These are phyloP conservation scores for Aspergillus sp. DNA, from an alignment of 2,329 filamentous ascomycete genomes.

Conservation along the genomic window DNA sequence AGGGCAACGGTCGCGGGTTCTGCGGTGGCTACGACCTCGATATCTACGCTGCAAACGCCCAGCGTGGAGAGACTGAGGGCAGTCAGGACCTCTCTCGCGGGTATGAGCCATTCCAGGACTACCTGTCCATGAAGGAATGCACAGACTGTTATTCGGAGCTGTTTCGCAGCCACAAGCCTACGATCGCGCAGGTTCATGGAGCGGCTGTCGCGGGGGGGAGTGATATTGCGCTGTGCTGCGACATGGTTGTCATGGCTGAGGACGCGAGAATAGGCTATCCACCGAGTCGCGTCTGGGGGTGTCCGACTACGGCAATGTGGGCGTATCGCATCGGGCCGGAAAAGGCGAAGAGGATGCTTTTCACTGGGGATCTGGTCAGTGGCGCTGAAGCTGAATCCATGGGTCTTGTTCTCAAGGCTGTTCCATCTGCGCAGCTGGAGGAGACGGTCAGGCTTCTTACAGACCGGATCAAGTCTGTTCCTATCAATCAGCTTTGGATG, in stretches of 20 bases:
- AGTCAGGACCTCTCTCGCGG: slow-evolving; percentile 1
- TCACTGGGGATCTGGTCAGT: slow-evolving; percentile 12
- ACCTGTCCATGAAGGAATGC: slow-evolving; percentile 5
- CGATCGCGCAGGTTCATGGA: slow-evolving; percentile 8
- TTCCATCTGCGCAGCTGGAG: slow-evolving; percentile 7
- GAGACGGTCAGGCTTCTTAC: not conserved
- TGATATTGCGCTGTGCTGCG: slow-evolving; percentile 11
- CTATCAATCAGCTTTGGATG: slow-evolving; percentile 12
- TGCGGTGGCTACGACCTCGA: slow-evolving; percentile 8
- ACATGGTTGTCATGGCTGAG: slow-evolving; percentile 11
- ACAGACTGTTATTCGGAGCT: slow-evolving; percentile 9
- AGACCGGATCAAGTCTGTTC: slow-evolving; percentile 6
- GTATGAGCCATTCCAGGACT: slow-evolving; percentile 8
- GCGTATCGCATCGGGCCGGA: slow-evolving; percentile 9
- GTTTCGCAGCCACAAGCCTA: slow-evolving; percentile 11
- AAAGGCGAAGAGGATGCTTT: slow-evolving; percentile 14
- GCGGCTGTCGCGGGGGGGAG: slow-evolving; percentile 12
- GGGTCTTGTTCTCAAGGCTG: slow-evolving; percentile 12
- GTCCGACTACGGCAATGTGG: slow-evolving; percentile 14
- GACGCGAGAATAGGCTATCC: slow-evolving; percentile 12
- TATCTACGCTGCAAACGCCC: not conserved
- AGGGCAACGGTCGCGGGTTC: slow-evolving; percentile 6
- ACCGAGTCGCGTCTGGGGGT: slow-evolving; percentile 11
- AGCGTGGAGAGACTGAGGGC: slow-evolving; percentile 1
- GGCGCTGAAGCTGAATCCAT: slow-evolving; percentile 5